Conservation (phyloP, 2,329 filamentous ascomycete genomes). For the Penicillium sclerotiorum region DNA sequence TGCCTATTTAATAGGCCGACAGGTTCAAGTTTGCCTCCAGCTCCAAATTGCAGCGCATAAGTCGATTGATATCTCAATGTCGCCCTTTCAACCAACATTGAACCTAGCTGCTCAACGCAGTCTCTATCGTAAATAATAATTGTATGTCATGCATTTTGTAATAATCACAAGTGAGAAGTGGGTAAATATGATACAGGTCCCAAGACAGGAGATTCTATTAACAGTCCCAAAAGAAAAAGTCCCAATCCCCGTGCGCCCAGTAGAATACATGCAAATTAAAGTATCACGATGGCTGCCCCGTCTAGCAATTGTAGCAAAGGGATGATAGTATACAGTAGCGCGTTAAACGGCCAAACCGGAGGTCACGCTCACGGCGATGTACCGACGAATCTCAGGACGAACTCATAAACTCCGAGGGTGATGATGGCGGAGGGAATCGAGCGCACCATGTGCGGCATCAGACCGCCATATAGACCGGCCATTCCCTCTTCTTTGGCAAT, state of each 20-base stretch:
- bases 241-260: conserved; percentile 17
- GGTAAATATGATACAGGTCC: conserved; percentile 19
- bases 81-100: too few species aligned
- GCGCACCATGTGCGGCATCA: conserved; percentile 40
- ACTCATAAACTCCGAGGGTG: conserved; percentile 42
- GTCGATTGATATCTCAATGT: too few species aligned
- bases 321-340: conserved; percentile 20
- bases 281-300: conserved; percentile 7
- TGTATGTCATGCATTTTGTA: conserved; percentile 3
- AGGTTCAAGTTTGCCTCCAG: too few species aligned
- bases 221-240: conserved; percentile 13
- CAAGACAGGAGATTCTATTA: conserved; percentile 23
- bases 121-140: neutral
- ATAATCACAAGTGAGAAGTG: conserved; percentile 6
- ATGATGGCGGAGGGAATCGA: conserved; percentile 41
- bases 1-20: too few species aligned
- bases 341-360: neutral
- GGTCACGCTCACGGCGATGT: conserved; percentile 10
- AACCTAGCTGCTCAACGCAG: neutral
- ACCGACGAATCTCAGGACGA: conserved; percentile 32
- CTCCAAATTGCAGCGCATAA: too few species aligned
- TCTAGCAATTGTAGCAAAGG: conserved; percentile 7
- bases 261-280: conserved; percentile 24
- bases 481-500: conserved; percentile 41
- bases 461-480: conserved; percentile 38